Percentiles rank a stretch among this genome's conserved stretches.
These are phyloP conservation scores for Gossypium herbaceum DNA, from an alignment of 345 rosid species.

Conservation along the genomic window DNA sequence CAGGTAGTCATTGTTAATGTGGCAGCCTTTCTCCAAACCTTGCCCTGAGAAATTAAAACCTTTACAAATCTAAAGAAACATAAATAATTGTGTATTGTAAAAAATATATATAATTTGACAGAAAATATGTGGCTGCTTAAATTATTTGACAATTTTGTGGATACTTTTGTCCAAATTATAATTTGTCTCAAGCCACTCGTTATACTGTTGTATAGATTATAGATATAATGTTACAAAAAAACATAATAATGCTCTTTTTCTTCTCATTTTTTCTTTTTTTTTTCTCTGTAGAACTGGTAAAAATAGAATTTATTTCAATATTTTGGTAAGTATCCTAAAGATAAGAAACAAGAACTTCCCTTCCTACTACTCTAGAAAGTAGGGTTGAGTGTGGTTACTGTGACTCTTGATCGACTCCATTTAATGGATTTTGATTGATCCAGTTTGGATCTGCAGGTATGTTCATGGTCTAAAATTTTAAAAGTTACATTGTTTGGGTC, in stretches of 20 bases:
- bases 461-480: not conserved
- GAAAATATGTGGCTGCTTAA: not conserved
- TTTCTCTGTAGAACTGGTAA: not conserved
- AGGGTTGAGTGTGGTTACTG: not conserved
- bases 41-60: not conserved
- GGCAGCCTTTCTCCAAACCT: not conserved
- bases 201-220: not conserved
- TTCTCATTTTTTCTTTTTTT: not conserved
- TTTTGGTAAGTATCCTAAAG: not conserved
- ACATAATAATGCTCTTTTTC: not conserved
- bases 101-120: not conserved
- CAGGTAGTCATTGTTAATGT: not conserved
- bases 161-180: not conserved
- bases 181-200: not conserved
- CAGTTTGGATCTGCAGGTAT: not conserved
- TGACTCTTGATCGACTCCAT: not conserved
- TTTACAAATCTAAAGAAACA: not conserved
- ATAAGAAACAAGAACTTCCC: not conserved
- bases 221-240: not conserved
- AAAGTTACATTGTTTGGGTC: not conserved
- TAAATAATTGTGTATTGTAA: not conserved
- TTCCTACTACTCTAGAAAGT: not conserved
- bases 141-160: not conserved
- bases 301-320: not conserved
- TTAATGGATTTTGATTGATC: not conserved